A percentile compares a stretch with the other conserved stretches of the same genome.
phyloP scores from a whole-genome alignment of 495 filamentous ascomycete genomes.

The Penicillium taxi region DNA sequence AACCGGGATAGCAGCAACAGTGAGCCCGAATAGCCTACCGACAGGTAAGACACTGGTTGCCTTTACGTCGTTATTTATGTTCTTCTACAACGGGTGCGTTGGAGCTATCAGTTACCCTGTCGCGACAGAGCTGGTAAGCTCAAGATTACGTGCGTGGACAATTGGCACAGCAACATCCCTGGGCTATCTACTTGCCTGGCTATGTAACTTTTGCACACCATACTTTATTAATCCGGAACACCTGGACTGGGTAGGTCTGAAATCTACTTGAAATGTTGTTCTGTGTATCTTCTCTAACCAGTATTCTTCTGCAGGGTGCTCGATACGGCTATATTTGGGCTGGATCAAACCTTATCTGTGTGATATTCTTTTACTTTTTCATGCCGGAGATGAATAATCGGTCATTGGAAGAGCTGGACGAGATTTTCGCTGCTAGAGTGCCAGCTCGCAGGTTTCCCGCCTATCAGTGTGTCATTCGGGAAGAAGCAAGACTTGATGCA shows the following conservation, averaged over 20 bases:
- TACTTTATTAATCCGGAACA: conserved; percentile 54
- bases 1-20: conserved; percentile 30
- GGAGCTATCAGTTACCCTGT: conserved; percentile 34
- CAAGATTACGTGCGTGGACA: conserved; percentile 43
- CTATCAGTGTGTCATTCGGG: conserved; percentile 18
- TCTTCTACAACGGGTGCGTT: conserved; percentile 12
- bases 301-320: conserved; percentile 16
- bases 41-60: conserved; percentile 12
- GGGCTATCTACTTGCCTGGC: conserved; percentile 41
- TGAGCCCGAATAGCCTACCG: conserved; percentile 7
- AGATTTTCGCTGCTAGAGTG: conserved; percentile 31
- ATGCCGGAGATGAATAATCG: conserved; percentile 48
- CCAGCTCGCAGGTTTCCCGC: conserved; percentile 25
- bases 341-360: conserved; percentile 22
- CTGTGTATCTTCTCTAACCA: neutral
- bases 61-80: conserved; percentile 13
- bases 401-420: conserved; percentile 46
- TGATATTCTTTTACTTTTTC: conserved; percentile 43
- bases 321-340: conserved; percentile 49
- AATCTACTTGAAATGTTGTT: too few relatives aligned
- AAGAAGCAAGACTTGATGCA: conserved; percentile 11
- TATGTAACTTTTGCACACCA: conserved; percentile 44
- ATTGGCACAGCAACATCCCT: conserved; percentile 42
- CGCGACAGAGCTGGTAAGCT: conserved; percentile 39
- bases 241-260: conserved; percentile 45